These are phyloP conservation scores for Phytophthora hibernalis DNA, from an alignment of 352 stramenopile species.

Conservation along the genomic window DNA sequence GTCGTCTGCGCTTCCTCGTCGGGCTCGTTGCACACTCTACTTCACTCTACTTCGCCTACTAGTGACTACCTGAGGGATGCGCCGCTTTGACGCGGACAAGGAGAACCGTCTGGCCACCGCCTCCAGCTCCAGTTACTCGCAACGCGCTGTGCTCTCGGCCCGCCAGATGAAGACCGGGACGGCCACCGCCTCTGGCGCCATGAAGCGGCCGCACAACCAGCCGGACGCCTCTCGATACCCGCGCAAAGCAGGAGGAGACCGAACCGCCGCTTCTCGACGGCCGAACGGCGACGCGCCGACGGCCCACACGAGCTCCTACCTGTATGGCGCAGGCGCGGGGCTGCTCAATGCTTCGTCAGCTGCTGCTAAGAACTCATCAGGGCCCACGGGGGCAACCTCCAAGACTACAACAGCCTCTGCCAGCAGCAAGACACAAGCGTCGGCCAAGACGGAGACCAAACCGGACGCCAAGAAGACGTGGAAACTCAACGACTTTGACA, in stretches of 20 bases:
- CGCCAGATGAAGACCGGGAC: constrained; percentile 19
- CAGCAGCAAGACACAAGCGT: neutral
- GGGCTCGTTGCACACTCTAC: neutral
- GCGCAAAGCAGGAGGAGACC: constrained; percentile 40
- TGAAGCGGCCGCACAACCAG: constrained; percentile 47
- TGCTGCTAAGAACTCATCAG: constrained; percentile 6
- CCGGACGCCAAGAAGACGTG: constrained; percentile 85
- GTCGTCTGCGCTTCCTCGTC: constrained; percentile 2
- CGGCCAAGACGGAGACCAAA: constrained; percentile 14
- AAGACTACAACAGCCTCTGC: constrained; percentile 2
- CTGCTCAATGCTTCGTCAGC: constrained; percentile 22
- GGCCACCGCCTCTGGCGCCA: constrained; percentile 13
- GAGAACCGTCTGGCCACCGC: constrained; percentile 53
- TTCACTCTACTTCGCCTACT: neutral
- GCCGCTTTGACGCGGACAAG: constrained; percentile 72
- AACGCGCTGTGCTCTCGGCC: constrained; percentile 28
- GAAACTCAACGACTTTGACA: constrained; percentile 99
- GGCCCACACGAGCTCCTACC: constrained; percentile 29
- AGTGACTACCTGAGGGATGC: constrained; percentile 34
- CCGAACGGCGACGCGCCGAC: constrained; percentile 29
- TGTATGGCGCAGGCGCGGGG: constrained; percentile 17
- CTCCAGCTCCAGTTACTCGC: constrained; percentile 30
- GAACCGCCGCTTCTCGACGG: constrained; percentile 20
- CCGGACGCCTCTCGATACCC: constrained; percentile 32
- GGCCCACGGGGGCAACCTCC: neutral